Evolutionary conservation across 345 rosid species (phyloP).

Genomic region (Salix dunnii): DNA sequence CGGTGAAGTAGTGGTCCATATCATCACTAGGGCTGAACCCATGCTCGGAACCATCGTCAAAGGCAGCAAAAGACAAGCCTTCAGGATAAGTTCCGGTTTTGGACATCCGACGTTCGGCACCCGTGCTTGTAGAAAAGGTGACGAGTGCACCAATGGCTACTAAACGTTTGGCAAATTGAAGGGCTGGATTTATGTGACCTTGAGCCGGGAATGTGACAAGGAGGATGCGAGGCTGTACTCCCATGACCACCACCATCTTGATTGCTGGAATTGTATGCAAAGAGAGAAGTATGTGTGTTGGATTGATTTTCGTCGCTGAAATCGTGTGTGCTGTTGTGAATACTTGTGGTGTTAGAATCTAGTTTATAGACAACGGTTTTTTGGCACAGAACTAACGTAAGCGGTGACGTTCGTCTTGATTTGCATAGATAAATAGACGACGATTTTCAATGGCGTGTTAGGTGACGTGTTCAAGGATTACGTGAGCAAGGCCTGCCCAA

Average conservation of each 20-base stretch:
- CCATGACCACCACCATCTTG: neutral
- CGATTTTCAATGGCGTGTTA: neutral
- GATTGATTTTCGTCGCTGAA: neutral
- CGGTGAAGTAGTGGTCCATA: neutral
- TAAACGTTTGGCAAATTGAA: conserved; percentile 4
- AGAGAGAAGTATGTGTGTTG: neutral
- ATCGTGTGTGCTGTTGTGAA: neutral
- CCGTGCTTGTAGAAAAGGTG: neutral
- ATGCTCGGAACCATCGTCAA: neutral
- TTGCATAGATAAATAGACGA: neutral
- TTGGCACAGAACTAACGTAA: no score
- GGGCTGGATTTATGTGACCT: conserved; percentile 12
- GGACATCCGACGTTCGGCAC: neutral
- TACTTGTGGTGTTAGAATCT: neutral
- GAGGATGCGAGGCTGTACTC: conserved; percentile 3
- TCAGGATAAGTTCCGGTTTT: neutral
- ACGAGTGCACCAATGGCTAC: neutral
- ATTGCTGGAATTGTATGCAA: neutral
- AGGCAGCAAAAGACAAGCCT: neutral
- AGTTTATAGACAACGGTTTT: neutral
- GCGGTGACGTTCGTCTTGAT: neutral
- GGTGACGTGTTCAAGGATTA: neutral
- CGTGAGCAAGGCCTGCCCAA: neutral
- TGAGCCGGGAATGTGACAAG: conserved; percentile 1
- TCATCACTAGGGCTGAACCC: neutral